Evolutionary conservation across 192 early-diverging fungal species (phyloP).

Genomic region (Podila epicladia): DNA sequence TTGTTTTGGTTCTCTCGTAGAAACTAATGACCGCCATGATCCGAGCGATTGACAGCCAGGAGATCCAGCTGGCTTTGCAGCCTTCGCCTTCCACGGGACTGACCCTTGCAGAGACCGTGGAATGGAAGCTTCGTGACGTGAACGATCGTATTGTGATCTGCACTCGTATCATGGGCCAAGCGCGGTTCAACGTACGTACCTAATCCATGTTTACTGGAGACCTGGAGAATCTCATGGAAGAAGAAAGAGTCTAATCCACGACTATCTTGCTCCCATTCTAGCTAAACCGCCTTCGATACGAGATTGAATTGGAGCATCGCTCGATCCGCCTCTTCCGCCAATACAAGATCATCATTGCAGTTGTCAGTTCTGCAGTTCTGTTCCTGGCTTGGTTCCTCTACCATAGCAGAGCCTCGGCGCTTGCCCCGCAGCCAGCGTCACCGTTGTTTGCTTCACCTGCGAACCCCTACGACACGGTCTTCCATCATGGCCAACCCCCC

Average conservation of each 20-base stretch:
- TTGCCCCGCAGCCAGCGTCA: conserved; percentile 19
- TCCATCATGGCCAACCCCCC: conserved; percentile 16
- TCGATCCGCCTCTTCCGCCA: conserved; percentile 33
- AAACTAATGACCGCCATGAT: conserved; percentile 6
- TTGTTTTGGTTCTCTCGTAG: background rate
- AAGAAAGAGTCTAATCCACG: background rate
- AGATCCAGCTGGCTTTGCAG: conserved; percentile 15
- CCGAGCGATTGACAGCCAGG: conserved; percentile 14
- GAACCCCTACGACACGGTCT: conserved; percentile 12
- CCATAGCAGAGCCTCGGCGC: conserved; percentile 13
- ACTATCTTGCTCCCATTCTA: background rate
- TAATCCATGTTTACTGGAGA: no score
- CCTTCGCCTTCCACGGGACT: conserved; percentile 17
- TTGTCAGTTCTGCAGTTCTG: conserved; percentile 4
- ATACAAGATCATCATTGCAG: conserved; percentile 41
- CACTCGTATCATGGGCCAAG: conserved; percentile 36
- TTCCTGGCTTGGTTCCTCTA: conserved; percentile 18
- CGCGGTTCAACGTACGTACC: conserved; percentile 27
- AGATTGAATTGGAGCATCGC: conserved; percentile 41
- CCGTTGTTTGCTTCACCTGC: conserved; percentile 16
- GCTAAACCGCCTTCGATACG: conserved; percentile 45
- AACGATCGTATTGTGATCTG: conserved; percentile 48
- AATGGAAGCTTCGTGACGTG: conserved; percentile 31
- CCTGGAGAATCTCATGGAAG: no score
- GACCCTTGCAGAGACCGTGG: conserved; percentile 37